Percentiles rank a stretch among this genome's conserved stretches.
Evolutionary conservation across 2,329 filamentous ascomycete genomes (phyloP).

Genomic region (Trichophyton verrucosum): DNA sequence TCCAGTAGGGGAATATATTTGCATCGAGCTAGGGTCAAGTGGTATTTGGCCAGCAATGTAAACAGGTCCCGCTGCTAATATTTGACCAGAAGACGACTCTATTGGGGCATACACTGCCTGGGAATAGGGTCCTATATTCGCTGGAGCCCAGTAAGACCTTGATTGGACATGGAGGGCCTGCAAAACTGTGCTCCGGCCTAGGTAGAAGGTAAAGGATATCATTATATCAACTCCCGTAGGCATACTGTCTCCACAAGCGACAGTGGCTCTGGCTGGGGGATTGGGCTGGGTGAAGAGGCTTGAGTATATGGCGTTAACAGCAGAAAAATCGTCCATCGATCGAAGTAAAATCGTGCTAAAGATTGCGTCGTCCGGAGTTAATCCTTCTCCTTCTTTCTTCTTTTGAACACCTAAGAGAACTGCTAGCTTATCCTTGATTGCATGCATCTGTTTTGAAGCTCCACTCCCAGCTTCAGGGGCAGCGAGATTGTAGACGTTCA

Average conservation of each 20-base stretch:
- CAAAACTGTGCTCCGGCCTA: slow-evolving; percentile 22
- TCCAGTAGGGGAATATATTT: slow-evolving; percentile 20
- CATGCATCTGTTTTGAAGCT: slow-evolving; percentile 31
- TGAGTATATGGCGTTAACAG: slow-evolving; percentile 64
- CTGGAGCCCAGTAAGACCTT: slow-evolving; percentile 91
- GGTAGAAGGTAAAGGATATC: slow-evolving; percentile 40
- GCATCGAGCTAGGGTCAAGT: slow-evolving; percentile 69
- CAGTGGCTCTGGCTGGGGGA: slow-evolving; percentile 72
- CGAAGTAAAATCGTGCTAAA: slow-evolving; percentile 56
- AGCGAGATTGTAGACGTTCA: slow-evolving; percentile 28
- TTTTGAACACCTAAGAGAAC: slow-evolving; percentile 11
- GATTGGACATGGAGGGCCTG: slow-evolving; percentile 76
- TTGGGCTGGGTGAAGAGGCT: slow-evolving; percentile 63
- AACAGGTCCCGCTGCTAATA: slow-evolving; percentile 29
- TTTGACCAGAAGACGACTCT: slow-evolving; percentile 18
- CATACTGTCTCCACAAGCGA: slow-evolving; percentile 60
- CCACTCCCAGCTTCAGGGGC: slow-evolving; percentile 28
- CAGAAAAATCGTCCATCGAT: slow-evolving; percentile 64
- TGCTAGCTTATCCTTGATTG: slow-evolving; percentile 20
- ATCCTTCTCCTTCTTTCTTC: slow-evolving; percentile 8
- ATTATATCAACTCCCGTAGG: slow-evolving; percentile 51
- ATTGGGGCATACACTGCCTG: slow-evolving; percentile 58
- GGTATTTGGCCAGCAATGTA: slow-evolving; percentile 86
- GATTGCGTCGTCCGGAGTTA: slow-evolving; percentile 29
- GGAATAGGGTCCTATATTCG: slow-evolving; percentile 94